Evolutionary conservation across 2,329 filamentous ascomycete genomes (phyloP).

Genomic region (Sporothrix protearum): DNA sequence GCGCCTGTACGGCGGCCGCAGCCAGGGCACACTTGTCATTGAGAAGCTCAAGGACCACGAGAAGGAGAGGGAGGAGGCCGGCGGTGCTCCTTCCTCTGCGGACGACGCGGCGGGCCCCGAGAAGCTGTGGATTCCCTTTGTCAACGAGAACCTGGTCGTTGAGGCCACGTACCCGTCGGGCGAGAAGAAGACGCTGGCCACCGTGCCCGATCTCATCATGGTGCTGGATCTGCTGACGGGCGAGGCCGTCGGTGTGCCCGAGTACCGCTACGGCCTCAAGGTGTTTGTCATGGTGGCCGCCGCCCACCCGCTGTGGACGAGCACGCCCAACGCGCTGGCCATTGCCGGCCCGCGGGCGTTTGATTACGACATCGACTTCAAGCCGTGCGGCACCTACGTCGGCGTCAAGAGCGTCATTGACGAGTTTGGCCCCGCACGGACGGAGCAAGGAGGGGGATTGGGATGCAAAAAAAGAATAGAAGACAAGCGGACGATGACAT

Average conservation of each 20-base stretch:
- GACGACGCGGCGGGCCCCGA: conserved; percentile 19
- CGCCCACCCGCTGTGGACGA: conserved; percentile 52
- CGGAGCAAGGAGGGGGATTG: neutral
- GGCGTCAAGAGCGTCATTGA: conserved; percentile 53
- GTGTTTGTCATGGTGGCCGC: conserved; percentile 53
- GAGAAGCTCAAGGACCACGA: conserved; percentile 30
- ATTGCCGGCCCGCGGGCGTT: conserved; percentile 44
- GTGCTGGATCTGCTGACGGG: conserved; percentile 48
- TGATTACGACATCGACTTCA: conserved; percentile 47
- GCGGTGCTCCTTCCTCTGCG: conserved; percentile 22
- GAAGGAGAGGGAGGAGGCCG: conserved; percentile 37
- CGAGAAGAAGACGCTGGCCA: conserved; percentile 39
- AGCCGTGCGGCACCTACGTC: conserved; percentile 47
- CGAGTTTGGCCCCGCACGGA: conserved; percentile 38
- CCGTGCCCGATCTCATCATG: conserved; percentile 49
- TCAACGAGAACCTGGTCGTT: conserved; percentile 33
- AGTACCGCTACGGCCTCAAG: conserved; percentile 52
- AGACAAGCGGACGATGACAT: neutral
- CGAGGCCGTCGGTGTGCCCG: conserved; percentile 50
- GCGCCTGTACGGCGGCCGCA: conserved; percentile 47
- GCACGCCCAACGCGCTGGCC: conserved; percentile 45
- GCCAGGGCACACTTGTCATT: conserved; percentile 41
- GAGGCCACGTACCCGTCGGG: conserved; percentile 30
- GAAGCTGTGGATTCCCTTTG: conserved; percentile 32
- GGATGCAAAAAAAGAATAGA: neutral